phyloP scores from a whole-genome alignment of 352 stramenopile species.

The Globisporangium spiculum region DNA sequence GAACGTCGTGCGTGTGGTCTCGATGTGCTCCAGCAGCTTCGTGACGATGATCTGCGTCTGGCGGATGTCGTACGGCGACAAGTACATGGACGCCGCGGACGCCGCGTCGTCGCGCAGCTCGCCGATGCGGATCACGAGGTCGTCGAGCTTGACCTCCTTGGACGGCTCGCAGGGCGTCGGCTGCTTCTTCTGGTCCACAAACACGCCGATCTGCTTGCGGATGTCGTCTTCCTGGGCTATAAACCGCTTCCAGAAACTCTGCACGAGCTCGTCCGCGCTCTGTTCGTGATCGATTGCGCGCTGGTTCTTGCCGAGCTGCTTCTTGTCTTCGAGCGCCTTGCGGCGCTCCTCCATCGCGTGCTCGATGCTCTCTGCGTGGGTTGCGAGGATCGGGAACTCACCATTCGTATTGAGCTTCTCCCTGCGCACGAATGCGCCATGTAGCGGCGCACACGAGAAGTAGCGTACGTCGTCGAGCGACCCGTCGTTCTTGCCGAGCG shows the following conservation, averaged over 20 bases:
- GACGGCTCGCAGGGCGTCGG: conserved; percentile 31
- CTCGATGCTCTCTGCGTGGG: conserved; percentile 49
- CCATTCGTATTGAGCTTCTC: conserved; percentile 54
- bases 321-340: conserved; percentile 35
- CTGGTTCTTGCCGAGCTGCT: conserved; percentile 17
- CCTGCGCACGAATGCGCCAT: conserved; percentile 65
- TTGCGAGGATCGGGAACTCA: conserved; percentile 50
- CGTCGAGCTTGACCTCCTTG: conserved; percentile 52
- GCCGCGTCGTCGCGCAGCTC: conserved; percentile 57
- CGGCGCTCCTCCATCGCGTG: conserved; percentile 50
- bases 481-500: conserved; percentile 76
- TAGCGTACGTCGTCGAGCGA: conserved; percentile 47
- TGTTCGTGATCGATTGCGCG: conserved; percentile 33
- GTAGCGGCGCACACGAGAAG: conserved; percentile 56
- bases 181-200: conserved; percentile 63
- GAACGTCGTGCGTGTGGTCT: conserved; percentile 60
- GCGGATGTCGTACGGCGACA: conserved; percentile 86
- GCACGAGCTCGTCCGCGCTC: conserved; percentile 50
- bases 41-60: conserved; percentile 68
- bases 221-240: conserved; percentile 47
- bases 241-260: conserved; percentile 67
- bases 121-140: conserved; percentile 44
- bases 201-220: conserved; percentile 43
- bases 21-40: conserved; percentile 62
- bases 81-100: conserved; percentile 65